Conservation (phyloP, 2,329 filamentous ascomycete species). For the Talaromyces sp. region DNA sequence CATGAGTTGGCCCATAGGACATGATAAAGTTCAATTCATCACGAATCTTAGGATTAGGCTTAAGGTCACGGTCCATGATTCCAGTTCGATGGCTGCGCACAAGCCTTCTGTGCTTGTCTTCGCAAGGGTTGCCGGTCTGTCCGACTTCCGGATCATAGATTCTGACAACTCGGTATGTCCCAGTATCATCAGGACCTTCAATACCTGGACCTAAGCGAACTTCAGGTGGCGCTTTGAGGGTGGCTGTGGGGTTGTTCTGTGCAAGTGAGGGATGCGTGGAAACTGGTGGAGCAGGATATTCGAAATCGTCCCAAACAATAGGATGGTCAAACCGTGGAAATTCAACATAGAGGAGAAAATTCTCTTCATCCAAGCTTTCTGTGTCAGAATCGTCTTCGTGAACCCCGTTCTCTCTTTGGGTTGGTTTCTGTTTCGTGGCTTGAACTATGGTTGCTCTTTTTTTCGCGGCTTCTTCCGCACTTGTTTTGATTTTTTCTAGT, state of each 20-base stretch:
- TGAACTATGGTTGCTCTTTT: constrained; percentile 48
- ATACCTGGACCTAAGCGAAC: constrained; percentile 90
- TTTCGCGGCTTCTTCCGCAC: constrained; percentile 61
- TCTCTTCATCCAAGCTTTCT: constrained; percentile 52
- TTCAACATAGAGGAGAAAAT: constrained; percentile 84
- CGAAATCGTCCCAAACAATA: constrained; percentile 89
- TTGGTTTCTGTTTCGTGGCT: constrained; percentile 28
- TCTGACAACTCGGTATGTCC: constrained; percentile 62
- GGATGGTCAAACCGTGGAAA: constrained; percentile 94
- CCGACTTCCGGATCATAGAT: constrained; percentile 94
- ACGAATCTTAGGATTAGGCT: constrained; percentile 91
- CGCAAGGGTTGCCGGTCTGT: constrained; percentile 84
- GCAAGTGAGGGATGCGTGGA: constrained; percentile 67
- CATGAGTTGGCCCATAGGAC: constrained; percentile 86
- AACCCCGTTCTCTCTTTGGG: constrained; percentile 39
- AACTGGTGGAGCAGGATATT: constrained; percentile 81
- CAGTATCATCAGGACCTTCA: constrained; percentile 58
- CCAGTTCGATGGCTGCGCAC: constrained; percentile 90
- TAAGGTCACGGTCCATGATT: constrained; percentile 90
- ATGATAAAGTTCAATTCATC: constrained; percentile 91
- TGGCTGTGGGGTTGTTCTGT: constrained; percentile 63
- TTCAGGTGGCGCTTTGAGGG: constrained; percentile 77
- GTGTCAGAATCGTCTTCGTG: constrained; percentile 35
- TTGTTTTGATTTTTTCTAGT: constrained; percentile 71
- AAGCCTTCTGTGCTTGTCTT: constrained; percentile 87